A percentile compares a stretch with the other conserved stretches of the same genome.
Evolutionary conservation across 371 early-diverging fungal species (phyloP).

Genomic region (Cokeromyces recurvatus): DNA sequence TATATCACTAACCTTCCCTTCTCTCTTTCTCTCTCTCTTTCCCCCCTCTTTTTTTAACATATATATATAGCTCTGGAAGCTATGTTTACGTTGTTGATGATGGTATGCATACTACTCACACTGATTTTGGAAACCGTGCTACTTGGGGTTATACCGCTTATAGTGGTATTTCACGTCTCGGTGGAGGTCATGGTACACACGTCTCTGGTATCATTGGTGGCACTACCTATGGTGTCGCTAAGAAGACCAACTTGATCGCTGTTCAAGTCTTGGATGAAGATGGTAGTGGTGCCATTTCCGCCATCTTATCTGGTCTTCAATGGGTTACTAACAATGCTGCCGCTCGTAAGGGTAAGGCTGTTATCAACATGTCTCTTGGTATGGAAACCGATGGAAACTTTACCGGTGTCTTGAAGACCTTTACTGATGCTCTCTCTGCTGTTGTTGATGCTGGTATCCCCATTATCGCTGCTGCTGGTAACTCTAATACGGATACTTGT

Average conservation of each 20-base stretch:
- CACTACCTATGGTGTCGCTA: conserved; percentile 81
- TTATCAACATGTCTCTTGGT: conserved; percentile 63
- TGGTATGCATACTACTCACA: conserved; percentile 36
- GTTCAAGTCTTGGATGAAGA: conserved; percentile 76
- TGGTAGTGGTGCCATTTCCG: conserved; percentile 64
- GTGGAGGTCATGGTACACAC: conserved; percentile 58
- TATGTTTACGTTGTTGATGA: conserved; percentile 57
- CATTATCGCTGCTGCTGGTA: conserved; percentile 78
- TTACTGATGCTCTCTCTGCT: conserved; percentile 41
- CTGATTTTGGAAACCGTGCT: conserved; percentile 62
- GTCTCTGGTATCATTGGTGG: conserved; percentile 80
- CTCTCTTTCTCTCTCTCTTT: no score
- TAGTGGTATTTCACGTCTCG: conserved; percentile 26
- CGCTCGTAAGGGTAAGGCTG: conserved; percentile 22
- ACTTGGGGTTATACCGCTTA: conserved; percentile 56
- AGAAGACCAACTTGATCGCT: conserved; percentile 75
- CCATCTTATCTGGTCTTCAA: conserved; percentile 70
- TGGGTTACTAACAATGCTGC: conserved; percentile 49
- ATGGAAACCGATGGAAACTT: conserved; percentile 14
- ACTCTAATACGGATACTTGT: conserved; percentile 63
- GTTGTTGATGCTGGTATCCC: conserved; percentile 47
- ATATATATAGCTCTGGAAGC: conserved; percentile 25
- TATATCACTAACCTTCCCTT: no score
- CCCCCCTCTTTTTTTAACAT: no score
- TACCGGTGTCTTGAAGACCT: conserved; percentile 9